These are phyloP conservation scores for Phytophthora ramorum DNA, from an alignment of 352 stramenopile genomes.

Conservation along the genomic window DNA sequence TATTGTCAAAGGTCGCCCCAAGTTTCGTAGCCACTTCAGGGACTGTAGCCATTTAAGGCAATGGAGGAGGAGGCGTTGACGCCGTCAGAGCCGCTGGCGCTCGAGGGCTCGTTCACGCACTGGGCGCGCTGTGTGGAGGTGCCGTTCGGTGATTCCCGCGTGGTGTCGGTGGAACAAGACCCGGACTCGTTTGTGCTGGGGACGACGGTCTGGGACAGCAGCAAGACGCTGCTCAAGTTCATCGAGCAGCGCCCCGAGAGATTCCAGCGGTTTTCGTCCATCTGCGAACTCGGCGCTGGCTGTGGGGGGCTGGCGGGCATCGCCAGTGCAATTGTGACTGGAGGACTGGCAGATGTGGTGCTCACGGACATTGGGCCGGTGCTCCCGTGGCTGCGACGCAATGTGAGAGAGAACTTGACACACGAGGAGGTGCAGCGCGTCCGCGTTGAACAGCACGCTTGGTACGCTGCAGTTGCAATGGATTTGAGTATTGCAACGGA, in stretches of 20 bases:
- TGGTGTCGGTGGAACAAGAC: constrained; percentile 73
- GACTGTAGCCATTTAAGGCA: constrained; percentile 46
- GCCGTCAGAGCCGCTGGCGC: constrained; percentile 61
- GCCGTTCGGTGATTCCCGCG: constrained; percentile 45
- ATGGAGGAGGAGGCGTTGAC: constrained; percentile 62
- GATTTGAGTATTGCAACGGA: constrained; percentile 2
- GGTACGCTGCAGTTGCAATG: constrained; percentile 34
- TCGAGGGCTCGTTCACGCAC: constrained; percentile 82
- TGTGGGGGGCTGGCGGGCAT: constrained; percentile 80
- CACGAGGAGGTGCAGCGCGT: constrained; percentile 66
- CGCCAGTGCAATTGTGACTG: constrained; percentile 69
- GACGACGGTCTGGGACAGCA: constrained; percentile 87
- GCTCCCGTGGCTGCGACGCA: constrained; percentile 78
- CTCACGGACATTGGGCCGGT: constrained; percentile 83
- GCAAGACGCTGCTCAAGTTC: constrained; percentile 88
- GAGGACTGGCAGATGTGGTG: constrained; percentile 66
- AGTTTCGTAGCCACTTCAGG: background rate
- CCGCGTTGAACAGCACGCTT: constrained; percentile 64
- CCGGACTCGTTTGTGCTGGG: constrained; percentile 85
- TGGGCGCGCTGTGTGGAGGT: constrained; percentile 81
- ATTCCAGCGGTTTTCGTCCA: constrained; percentile 66
- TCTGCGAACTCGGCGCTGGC: constrained; percentile 80
- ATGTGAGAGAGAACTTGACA: constrained; percentile 70
- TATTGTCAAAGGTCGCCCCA: too few relatives aligned
- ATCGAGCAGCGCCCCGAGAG: constrained; percentile 64